Conservation (phyloP, 1,139 yeast genomes). For the Candida smagusa region DNA sequence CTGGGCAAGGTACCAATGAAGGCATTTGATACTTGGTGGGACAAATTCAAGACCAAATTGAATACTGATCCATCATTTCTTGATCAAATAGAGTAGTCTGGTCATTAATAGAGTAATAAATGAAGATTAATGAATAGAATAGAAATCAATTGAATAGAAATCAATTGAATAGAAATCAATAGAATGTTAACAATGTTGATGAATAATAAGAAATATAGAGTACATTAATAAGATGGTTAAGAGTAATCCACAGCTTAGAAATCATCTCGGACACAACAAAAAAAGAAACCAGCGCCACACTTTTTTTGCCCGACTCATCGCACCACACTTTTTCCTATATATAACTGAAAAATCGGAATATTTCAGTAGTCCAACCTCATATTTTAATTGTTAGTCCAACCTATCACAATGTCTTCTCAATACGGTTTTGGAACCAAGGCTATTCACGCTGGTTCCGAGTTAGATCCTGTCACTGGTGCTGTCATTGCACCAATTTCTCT, state of each 20-base stretch:
- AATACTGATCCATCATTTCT: conserved; percentile 80
- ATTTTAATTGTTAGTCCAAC: conserved; percentile 14
- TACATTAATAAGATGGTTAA: too few relatives aligned
- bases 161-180: too few relatives aligned
- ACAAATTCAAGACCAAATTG: conserved; percentile 72
- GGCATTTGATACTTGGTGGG: conserved; percentile 96
- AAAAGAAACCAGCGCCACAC: conserved; percentile 6
- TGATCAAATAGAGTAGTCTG: conserved; percentile 37
- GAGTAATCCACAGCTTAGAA: too few relatives aligned
- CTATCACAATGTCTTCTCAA: conserved; percentile 9
- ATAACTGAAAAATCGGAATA: conserved; percentile 9
- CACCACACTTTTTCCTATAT: conserved; percentile 3
- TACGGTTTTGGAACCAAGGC: conserved; percentile 75
- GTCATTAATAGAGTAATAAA: too few relatives aligned
- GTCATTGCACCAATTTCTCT: conserved; percentile 83
- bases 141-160: too few relatives aligned
- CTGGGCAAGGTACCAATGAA: conserved; percentile 83
- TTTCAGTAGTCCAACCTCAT: conserved; percentile 24
- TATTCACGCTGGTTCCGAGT: conserved; percentile 78
- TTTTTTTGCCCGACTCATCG: conserved; percentile 1
- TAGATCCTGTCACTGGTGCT: conserved; percentile 78
- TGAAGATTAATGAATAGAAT: too few relatives aligned
- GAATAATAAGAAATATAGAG: too few relatives aligned
- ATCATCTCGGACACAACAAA: neutral
- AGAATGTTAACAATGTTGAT: too few relatives aligned